Percentiles rank a stretch among this genome's conserved stretches.
Conservation (phyloP, 192 early-diverging fungal genomes). For the Coemansia sp. region DNA sequence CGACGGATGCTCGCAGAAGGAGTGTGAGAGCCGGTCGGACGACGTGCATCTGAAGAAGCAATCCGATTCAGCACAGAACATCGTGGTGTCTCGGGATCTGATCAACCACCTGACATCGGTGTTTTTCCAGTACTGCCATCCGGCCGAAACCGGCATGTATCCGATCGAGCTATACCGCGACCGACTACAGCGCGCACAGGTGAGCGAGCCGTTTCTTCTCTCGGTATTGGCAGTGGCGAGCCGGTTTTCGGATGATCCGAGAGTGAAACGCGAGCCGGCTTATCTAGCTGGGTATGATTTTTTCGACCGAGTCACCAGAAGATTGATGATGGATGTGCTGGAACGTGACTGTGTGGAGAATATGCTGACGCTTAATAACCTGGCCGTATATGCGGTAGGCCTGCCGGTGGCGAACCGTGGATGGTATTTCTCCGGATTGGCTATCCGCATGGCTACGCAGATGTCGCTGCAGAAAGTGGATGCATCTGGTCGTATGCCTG, state of each 20-base stretch:
- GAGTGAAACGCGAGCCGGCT: slow-evolving; percentile 42
- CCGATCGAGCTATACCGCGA: slow-evolving; percentile 50
- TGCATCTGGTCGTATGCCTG: slow-evolving; percentile 51
- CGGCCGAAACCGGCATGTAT: slow-evolving; percentile 52
- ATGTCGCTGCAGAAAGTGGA: slow-evolving; percentile 57
- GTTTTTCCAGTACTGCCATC: slow-evolving; percentile 49
- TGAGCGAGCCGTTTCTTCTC: slow-evolving; percentile 50
- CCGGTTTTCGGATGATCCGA: slow-evolving; percentile 50
- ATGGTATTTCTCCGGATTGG: slow-evolving; percentile 55
- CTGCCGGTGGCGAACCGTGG: slow-evolving; percentile 53
- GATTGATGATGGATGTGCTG: slow-evolving; percentile 49
- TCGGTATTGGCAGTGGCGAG: slow-evolving; percentile 51
- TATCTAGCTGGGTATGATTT: slow-evolving; percentile 52
- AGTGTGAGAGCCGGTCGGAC: not conserved
- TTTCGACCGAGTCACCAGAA: slow-evolving; percentile 47
- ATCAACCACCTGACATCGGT: slow-evolving; percentile 43
- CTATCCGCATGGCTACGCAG: slow-evolving; percentile 57
- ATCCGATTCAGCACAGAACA: slow-evolving; percentile 17
- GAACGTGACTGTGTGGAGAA: slow-evolving; percentile 53
- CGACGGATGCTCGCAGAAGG: not conserved
- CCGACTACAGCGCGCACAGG: slow-evolving; percentile 43
- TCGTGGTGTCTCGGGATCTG: slow-evolving; percentile 48
- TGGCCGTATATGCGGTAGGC: slow-evolving; percentile 52
- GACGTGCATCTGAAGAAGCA: slow-evolving; percentile 3
- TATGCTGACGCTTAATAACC: slow-evolving; percentile 56